Conservation (phyloP, 164 flowering plant genomes). For the Piper betle region DNA sequence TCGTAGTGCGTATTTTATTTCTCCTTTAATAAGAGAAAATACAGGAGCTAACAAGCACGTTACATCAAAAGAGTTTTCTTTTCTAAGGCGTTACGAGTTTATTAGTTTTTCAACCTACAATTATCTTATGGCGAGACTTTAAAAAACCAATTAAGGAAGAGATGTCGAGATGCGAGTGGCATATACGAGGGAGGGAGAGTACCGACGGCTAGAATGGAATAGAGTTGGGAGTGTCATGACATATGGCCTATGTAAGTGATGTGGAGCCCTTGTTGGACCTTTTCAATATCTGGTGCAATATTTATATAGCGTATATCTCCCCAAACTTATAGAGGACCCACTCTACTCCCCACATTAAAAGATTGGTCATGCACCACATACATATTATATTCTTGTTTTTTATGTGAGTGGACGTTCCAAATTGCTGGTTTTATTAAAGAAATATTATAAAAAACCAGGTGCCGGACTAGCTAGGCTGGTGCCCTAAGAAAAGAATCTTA, state of each 20-base stretch:
- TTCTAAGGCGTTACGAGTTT: too few relatives aligned
- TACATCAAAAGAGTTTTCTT: too few relatives aligned
- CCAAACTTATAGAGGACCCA: neutral
- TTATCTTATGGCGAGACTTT: too few relatives aligned
- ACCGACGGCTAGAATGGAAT: neutral
- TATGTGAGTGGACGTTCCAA: neutral
- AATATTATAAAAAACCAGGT: neutral
- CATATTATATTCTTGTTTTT: neutral
- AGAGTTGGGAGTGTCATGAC: neutral
- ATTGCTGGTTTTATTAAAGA: neutral
- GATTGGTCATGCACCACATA: neutral
- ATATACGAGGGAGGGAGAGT: neutral
- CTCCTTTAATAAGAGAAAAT: too few relatives aligned
- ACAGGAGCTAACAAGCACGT: too few relatives aligned
- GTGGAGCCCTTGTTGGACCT: conserved; percentile 5
- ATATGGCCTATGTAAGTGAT: neutral
- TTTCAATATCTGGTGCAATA: conserved; percentile 1
- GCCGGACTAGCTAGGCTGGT: neutral
- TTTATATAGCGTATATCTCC: neutral
- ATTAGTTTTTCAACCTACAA: too few relatives aligned
- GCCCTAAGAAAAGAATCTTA: neutral
- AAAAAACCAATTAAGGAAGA: too few relatives aligned
- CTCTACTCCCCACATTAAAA: neutral
- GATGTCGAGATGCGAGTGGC: too few relatives aligned
- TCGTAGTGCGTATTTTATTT: too few relatives aligned